These are phyloP conservation scores for Oidium heveae DNA, from an alignment of 2,329 filamentous ascomycete genomes.

Conservation along the genomic window DNA sequence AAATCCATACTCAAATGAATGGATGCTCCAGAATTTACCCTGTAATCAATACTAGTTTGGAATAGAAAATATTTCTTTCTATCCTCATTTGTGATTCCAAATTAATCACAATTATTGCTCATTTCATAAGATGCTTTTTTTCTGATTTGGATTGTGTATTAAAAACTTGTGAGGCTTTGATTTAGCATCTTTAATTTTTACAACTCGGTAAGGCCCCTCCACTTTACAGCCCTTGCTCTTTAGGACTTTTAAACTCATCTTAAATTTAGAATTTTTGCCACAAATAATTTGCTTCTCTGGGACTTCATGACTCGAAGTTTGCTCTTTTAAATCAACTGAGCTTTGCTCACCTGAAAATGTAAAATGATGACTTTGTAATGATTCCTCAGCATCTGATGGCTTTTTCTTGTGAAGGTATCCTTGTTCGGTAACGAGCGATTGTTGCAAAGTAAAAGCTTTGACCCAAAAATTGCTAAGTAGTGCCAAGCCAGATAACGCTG, in stretches of 20 bases:
- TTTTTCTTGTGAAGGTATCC: not conserved
- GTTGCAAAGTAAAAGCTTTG: slow-evolving; percentile 1
- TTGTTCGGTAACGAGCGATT: not conserved
- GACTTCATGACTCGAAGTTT: not conserved
- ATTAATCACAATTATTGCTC: too few relatives aligned
- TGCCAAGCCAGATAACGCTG: slow-evolving; percentile 1
- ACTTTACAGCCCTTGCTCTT: not conserved
- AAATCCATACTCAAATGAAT: too few relatives aligned
- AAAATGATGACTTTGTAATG: not conserved
- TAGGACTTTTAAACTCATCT: not conserved
- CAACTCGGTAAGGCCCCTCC: not conserved
- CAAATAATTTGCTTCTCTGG: not conserved
- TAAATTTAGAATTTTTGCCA: not conserved
- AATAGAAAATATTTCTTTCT: too few relatives aligned
- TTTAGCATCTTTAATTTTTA: not conserved
- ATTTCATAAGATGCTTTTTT: too few relatives aligned
- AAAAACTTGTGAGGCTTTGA: too few relatives aligned
- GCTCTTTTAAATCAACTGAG: not conserved
- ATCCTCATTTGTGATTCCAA: too few relatives aligned
- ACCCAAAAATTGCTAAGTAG: not conserved
- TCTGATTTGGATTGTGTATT: too few relatives aligned
- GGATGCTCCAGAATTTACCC: too few relatives aligned
- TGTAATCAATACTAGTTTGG: too few relatives aligned
- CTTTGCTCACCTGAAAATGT: not conserved
- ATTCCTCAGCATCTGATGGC: not conserved